Conservation (phyloP, 2,329 filamentous ascomycete genomes). For the Mycogone perniciosa region DNA sequence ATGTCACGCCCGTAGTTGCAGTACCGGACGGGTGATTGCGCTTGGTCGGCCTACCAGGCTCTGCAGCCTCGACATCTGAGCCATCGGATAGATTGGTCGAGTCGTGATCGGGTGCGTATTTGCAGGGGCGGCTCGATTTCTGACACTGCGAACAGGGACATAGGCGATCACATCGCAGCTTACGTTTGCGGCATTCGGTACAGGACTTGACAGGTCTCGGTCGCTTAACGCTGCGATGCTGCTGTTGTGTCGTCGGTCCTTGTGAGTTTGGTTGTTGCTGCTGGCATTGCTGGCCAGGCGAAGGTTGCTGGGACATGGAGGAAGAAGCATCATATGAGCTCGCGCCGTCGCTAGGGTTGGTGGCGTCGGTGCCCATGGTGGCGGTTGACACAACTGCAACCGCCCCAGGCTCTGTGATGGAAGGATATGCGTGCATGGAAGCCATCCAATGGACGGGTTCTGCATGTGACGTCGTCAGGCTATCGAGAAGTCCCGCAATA, state of each 20-base stretch:
- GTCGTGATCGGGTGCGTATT: constrained; percentile 45
- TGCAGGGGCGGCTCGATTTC: constrained; percentile 48
- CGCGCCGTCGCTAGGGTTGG: constrained; percentile 10
- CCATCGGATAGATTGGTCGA: constrained; percentile 42
- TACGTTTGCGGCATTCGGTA: constrained; percentile 51
- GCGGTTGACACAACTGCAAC: constrained; percentile 1
- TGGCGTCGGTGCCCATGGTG: constrained; percentile 12
- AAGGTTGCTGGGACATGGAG: constrained; percentile 9
- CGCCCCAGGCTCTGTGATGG: constrained; percentile 1
- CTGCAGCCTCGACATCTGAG: constrained; percentile 36
- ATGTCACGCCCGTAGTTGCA: constrained; percentile 17
- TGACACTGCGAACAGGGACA: constrained; percentile 53
- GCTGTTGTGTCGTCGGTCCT: constrained; percentile 22
- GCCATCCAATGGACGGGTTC: constrained; percentile 4
- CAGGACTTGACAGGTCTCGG: constrained; percentile 51
- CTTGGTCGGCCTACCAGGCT: constrained; percentile 31
- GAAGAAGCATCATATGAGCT: constrained; percentile 10
- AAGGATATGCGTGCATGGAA: constrained; percentile 9
- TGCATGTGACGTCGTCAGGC: not conserved
- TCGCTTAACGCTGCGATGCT: constrained; percentile 44
- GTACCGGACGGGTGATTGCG: constrained; percentile 29
- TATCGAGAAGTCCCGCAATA: not conserved
- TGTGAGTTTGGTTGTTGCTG: constrained; percentile 22
- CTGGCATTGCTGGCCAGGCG: constrained; percentile 22
- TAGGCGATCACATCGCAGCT: constrained; percentile 50